Base-by-base conservation (phyloP, 164 flowering plant genomes). In the Liquidambar formosana region DNA sequence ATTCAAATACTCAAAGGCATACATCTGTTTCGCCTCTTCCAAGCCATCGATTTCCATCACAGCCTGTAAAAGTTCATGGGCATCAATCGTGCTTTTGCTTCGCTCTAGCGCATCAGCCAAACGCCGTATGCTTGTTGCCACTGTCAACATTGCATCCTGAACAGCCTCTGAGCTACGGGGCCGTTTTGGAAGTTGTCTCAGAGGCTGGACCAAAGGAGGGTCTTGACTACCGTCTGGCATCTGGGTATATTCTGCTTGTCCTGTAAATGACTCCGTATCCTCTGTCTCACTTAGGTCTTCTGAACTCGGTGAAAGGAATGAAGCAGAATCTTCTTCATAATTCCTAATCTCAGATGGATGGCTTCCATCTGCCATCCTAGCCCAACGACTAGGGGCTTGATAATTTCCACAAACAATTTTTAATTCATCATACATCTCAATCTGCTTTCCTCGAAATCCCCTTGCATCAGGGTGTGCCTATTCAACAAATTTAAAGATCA, bases 11-110 rank as follows among this genome's bases (percentile, higher is more conserved):
- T 79, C 82, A 38, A 79, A 79, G 3, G 82, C 82, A 57, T 79
- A 79, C 82, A 79, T 79, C 59, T 79, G 79, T 63, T 71, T 79
- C 10, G 73, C 77, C 66, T 79, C 82, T 60, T 76, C 82, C 76
- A 79, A 68, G 38, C 68, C 82, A 76, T 79, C 82, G 11, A 79
- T 71, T 72, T 79, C 82, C 82, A 79, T 79, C 69, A 79, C 82
- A 38, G 80, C 82, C 53, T 71, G 49, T 58, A 79, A 53, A 19
- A 79, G 75, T 68, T 76, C 82, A 18, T 72, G 27, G 41, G 82
- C 33, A 79, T 76, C 69, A 26, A 76, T 68, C 19, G 71, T 15
- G 27, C 25, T 57, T 58, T 68, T 71, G 49, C 73, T 76, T 57
- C 45, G 73, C 53, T 79, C 82, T 64, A 79, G 25, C 15, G 82